Conservation (phyloP, 1,284 basidiomycete genomes). For the Microbotryum scabiosae region DNA sequence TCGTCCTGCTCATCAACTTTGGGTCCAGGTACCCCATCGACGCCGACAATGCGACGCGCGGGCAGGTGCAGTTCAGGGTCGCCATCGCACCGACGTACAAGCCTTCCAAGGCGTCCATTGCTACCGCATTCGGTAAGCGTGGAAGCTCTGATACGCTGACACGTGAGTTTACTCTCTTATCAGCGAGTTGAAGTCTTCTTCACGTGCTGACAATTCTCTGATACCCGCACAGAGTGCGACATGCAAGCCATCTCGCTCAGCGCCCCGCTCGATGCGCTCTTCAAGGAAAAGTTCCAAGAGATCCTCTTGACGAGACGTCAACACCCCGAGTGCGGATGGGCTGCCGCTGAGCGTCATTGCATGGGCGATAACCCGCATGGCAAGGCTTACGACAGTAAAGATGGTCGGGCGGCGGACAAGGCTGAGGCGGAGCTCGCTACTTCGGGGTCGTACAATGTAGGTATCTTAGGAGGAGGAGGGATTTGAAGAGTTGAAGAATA, state of each 20-base stretch:
- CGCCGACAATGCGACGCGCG: constrained; percentile 16
- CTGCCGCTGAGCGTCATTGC: constrained; percentile 25
- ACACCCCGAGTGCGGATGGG: constrained; percentile 22
- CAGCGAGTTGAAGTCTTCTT: background rate
- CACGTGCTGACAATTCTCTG: too few relatives aligned
- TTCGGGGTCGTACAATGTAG: constrained; percentile 5
- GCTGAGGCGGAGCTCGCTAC: constrained; percentile 1
- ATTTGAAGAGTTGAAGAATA: too few relatives aligned
- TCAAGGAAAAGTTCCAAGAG: constrained; percentile 23
- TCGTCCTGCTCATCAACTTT: constrained; percentile 27
- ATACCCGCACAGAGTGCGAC: constrained; percentile 13
- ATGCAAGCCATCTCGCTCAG: constrained; percentile 31
- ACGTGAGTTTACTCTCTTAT: constrained; percentile 1
- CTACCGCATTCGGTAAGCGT: constrained; percentile 19
- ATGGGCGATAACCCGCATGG: constrained; percentile 1
- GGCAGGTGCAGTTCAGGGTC: constrained; percentile 23
- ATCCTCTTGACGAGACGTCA: constrained; percentile 17
- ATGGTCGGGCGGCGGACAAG: background rate
- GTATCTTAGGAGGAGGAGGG: background rate
- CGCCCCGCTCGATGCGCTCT: constrained; percentile 24
- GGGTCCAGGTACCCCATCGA: constrained; percentile 24
- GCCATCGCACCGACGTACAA: constrained; percentile 29
- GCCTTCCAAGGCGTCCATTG: constrained; percentile 20
- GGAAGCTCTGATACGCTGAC: constrained; percentile 21
- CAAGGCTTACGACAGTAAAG: background rate